Base-by-base conservation (phyloP, 305 asterid genomes). In the Fraxinus velutina region DNA sequence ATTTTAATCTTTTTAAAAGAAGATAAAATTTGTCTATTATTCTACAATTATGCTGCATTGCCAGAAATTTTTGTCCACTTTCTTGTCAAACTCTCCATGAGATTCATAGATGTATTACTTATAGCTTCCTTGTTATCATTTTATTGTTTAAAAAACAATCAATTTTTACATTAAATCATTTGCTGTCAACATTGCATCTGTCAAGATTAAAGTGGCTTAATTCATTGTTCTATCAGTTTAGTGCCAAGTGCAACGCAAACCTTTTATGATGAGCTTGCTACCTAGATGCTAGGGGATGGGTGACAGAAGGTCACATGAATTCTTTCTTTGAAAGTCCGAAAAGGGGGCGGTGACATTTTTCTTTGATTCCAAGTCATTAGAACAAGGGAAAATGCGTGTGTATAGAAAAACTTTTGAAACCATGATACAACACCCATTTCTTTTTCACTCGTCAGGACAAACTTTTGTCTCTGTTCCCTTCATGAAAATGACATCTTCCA, bases 401-500 rank as follows among this genome's bases (percentile, higher is more conserved):
- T 29, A 29, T 0, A 29, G 32, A 29, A 29, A 29, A 29, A 29
- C 32, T 29, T 29, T 29, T 29, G 32, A 29, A 29, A 29, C 4
- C 32, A 29, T 29, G 1, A n/a, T 52, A 15, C 64, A 22, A 5
- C 64, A 52, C 64, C 6, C 24, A 6, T 52, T 50, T 15, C 21
- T 52, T 52, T 52, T 5, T 52, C 64, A n/a, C 9, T 52, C 84
- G 85, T 87, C 80, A 88, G 81, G 85, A 77, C 83, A 86, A 30
- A 70, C 85, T 84, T 76, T 80, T 29, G 80, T 86, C 70, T 34
- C 80, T 80, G 88, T 86, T 89, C 66, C 86, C 81, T 85, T 84
- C 90, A 83, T 85, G 88, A 86, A 85, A 87, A 84, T 77, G 86
- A 84, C 87, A 84, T 81, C 81, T 83, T 70, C 84, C 88, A 64